These are phyloP conservation scores for Bothriochloa decipiens DNA, from an alignment of 176 grass and related monocot species.

Conservation along the genomic window DNA sequence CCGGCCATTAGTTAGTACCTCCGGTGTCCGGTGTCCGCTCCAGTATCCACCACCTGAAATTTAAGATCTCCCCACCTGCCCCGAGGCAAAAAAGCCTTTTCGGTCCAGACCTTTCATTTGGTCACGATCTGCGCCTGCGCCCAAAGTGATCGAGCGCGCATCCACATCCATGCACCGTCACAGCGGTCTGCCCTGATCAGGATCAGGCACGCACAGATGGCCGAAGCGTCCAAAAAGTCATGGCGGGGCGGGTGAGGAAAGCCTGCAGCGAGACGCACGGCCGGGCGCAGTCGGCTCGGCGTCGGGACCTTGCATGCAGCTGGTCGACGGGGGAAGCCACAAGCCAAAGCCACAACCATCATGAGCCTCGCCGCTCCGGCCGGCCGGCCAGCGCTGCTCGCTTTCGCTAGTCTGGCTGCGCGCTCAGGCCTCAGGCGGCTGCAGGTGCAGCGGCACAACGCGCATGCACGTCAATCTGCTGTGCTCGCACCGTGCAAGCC, in stretches of 20 bases:
- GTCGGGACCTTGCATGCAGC: neutral
- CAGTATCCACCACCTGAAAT: slow-evolving; percentile 19
- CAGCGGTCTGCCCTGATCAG: neutral
- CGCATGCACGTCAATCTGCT: neutral
- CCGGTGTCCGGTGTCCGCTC: too few species aligned
- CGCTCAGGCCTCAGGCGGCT: neutral
- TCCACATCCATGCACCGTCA: neutral
- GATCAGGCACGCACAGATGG: neutral
- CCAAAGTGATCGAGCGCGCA: neutral
- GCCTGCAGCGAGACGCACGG: neutral
- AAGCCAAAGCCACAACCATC: neutral
- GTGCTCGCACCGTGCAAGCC: neutral
- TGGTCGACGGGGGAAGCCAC: neutral
- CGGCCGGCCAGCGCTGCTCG: neutral
- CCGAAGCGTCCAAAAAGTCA: slow-evolving; percentile 22
- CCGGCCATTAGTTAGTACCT: neutral
- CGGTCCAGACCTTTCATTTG: neutral
- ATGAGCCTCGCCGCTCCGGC: slow-evolving; percentile 21
- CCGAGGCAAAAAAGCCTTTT: slow-evolving; percentile 20
- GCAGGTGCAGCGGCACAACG: neutral
- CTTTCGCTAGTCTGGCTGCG: neutral
- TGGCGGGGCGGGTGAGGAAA: neutral
- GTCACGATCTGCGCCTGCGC: neutral
- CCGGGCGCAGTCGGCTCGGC: neutral
- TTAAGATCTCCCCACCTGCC: neutral